Percentiles rank a stretch among this genome's conserved stretches.
Conservation (phyloP, 73 alveolate genomes). For the Effrenium voratum region DNA sequence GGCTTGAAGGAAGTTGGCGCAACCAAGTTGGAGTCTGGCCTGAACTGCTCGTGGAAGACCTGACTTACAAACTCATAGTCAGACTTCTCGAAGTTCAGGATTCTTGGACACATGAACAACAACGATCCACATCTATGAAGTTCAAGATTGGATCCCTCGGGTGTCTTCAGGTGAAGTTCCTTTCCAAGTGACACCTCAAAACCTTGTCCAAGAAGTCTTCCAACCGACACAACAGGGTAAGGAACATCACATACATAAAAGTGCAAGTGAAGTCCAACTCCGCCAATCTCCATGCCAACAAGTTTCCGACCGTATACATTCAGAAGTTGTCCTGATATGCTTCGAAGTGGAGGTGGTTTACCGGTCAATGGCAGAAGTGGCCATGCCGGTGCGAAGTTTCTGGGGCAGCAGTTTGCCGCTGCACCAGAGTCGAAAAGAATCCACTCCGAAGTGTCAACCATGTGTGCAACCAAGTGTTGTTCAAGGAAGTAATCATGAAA, state of each 20-base stretch:
- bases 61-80: background rate
- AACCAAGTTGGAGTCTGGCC: background rate
- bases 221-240: constrained; percentile 1
- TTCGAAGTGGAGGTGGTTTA: constrained; percentile 14
- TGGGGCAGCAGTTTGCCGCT: constrained; percentile 33
- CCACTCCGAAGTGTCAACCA: background rate
- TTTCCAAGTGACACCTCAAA: background rate
- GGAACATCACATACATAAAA: constrained; percentile 1
- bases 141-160: background rate
- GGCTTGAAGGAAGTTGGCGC: constrained; percentile 26
- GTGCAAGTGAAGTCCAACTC: background rate
- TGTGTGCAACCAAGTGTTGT: background rate
- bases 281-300: background rate
- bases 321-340: constrained; percentile 24
- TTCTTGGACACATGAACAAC: background rate
- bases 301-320: background rate
- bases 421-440: background rate
- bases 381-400: constrained; percentile 28
- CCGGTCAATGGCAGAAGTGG: background rate
- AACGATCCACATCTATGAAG: background rate
- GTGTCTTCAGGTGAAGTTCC: background rate
- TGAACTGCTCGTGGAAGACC: constrained; percentile 7
- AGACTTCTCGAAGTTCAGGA: too few species aligned
- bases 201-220: constrained; percentile 25
- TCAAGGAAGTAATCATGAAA: background rate